Base-by-base conservation (phyloP, 106 monocot species). In the Dendrobium officinale region DNA sequence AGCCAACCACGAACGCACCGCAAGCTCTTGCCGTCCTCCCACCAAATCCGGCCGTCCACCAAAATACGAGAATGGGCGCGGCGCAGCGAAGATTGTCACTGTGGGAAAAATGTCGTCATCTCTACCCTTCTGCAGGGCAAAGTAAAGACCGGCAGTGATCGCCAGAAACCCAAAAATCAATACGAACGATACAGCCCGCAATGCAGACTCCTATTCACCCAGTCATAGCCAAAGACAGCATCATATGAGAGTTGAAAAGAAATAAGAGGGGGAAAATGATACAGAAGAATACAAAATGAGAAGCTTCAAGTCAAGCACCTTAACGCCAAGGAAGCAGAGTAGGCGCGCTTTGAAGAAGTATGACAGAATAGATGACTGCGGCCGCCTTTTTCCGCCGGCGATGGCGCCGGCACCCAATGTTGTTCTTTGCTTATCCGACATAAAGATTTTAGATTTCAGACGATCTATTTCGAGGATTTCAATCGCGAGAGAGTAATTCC, bases 1-100 rank as follows among this genome's bases (percentile, higher is more conserved):
- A 43, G 87, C 84, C 37, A 95, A 80, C 98, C 98, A 99, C 9
- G 98, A 99, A 6, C 91, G 85, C 76, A 95, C 84, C 9, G 95
- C 98, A 73, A 99, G 77, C 55, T 89, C 94, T 81, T 95, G 88
- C 79, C 88, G 64, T 4, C 55, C 77, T 40, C 66, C 80, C 59
- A 78, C 67, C 78, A 78, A 20, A 73, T 83, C 84, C n/a, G 55
- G 31, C 56, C 42, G 10, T 15, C 75, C 75, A 8, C 44, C 41
- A 59, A 48, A 73, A 19, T 56, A 81, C 2, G 55, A 79, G 24
- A 87, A 83, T 1, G 88, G 88, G 18, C 76, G 81, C 18, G 90
- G 89, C 41, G 92, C 92, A 11, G 95, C 47, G 77, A 91, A 99
- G 54, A 99, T 90, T 43, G 88, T 88, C 10, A 92, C 80, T 27